Evolutionary conservation across 306 rosid species (phyloP).

Genomic region (Cucumis cinereus): DNA sequence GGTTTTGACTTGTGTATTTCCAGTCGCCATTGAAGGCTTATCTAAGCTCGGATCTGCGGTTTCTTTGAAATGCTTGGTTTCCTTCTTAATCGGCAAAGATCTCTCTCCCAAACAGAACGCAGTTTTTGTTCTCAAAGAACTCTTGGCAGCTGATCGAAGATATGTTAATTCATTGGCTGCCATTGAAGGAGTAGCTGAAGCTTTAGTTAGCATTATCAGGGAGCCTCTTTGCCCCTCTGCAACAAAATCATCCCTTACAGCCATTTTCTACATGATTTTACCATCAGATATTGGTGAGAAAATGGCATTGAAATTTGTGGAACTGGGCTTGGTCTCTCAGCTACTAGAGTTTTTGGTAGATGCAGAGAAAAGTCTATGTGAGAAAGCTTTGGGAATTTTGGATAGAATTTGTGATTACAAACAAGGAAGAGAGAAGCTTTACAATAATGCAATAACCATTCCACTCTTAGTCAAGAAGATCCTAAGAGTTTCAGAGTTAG

Average conservation of each 20-base stretch:
- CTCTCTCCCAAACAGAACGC: conserved; percentile 42
- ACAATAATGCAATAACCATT: conserved; percentile 46
- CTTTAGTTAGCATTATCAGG: conserved; percentile 35
- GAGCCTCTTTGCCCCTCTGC: conserved; percentile 32
- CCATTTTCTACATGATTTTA: conserved; percentile 36
- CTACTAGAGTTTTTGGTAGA: conserved; percentile 52
- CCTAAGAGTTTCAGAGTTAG: conserved; percentile 48
- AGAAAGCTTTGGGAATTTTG: conserved; percentile 56
- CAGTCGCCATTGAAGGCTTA: conserved; percentile 29
- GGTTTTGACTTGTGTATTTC: conserved; percentile 23
- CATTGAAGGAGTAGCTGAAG: conserved; percentile 41
- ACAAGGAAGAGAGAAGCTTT: conserved; percentile 43
- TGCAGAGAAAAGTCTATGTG: conserved; percentile 44
- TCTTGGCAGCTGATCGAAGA: conserved; percentile 18
- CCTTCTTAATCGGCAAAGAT: conserved; percentile 36
- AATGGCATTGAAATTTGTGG: conserved; percentile 27
- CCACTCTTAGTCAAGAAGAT: conserved; percentile 76
- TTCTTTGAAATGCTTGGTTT: conserved; percentile 33
- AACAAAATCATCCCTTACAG: conserved; percentile 50
- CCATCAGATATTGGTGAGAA: conserved; percentile 13
- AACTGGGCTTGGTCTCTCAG: conserved; percentile 52
- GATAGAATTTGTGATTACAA: conserved; percentile 35
- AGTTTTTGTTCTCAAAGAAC: conserved; percentile 42
- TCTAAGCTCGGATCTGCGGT: conserved; percentile 26
- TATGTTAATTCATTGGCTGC: conserved; percentile 21